Evolutionary conservation across 129 eudicot species (phyloP), one percentile per base, ranked within the genome.

Genomic region (Pseudognaphalium luteoalbum): DNA sequence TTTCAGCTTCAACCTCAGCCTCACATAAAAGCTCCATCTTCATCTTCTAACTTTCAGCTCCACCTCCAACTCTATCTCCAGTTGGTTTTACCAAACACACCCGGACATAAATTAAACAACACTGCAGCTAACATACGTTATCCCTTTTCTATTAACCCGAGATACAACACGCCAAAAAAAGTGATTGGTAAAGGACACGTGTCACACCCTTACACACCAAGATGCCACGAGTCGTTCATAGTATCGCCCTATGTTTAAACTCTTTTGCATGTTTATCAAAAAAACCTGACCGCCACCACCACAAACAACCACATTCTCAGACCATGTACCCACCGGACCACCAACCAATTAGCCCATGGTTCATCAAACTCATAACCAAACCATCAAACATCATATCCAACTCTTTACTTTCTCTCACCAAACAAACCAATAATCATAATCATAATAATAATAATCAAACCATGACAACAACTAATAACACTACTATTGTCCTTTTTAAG

Each of bases 341-440:
- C 44, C 70, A 70, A 3, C 81, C 77, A 75, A 47, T 73, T 77
- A 63, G 9, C 25, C 14, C 32, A 29, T 65, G 71, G 71, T 70
- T 74, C 72, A 66, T 79, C 16, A 88, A 85, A 2, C 79, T 83
- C 69, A 14, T 85, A 71, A 70, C 84, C 17, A 72, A 77, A 10
- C 87, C 84, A 82, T 58, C 82, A 7, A 83, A 86, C 28, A 66
- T 82, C 2, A n/a, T 84, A 52, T 58, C 74, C 52, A 68, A 25
- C 76, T 76, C 76, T 29, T 14, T 84, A 20, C 16, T 72, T 33
- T 63, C 76, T 37, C 78, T 88, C 32, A 58, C 81, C 39, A 78
- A 84, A 59, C 58, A 77, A 6, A 10, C 84, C 51, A 71, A 62
- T 61, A 29, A 29, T 22, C 17, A 63, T 44, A 44, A n/a, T n/a